Evolutionary conservation across 2,329 filamentous ascomycete species (phyloP).

Genomic region (Ophiostoma populinum): DNA sequence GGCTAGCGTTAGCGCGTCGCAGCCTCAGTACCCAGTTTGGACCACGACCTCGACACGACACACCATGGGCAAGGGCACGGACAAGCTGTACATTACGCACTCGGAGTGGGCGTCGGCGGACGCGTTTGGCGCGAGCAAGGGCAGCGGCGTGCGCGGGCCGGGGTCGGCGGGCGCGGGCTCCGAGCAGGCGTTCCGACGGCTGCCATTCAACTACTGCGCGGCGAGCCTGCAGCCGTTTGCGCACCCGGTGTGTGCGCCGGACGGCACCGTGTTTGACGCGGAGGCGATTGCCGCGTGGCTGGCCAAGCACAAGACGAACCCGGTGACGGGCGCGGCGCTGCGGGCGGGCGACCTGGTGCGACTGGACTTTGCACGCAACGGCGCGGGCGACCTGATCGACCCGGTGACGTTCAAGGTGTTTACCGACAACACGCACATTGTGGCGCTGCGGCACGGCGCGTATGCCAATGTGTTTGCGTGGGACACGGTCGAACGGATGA

Average conservation of each 20-base stretch:
- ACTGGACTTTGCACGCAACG: slow-evolving; percentile 82
- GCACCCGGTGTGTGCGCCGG: slow-evolving; percentile 77
- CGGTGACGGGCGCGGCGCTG: slow-evolving; percentile 65
- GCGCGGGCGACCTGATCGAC: slow-evolving; percentile 70
- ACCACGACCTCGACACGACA: background rate
- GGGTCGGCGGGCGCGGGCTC: too few relatives aligned
- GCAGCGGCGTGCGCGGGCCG: slow-evolving; percentile 24
- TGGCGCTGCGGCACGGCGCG: slow-evolving; percentile 60
- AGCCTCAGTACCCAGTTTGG: background rate
- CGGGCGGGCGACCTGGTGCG: slow-evolving; percentile 73
- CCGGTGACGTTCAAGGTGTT: slow-evolving; percentile 96
- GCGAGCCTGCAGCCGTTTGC: slow-evolving; percentile 89
- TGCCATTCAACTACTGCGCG: slow-evolving; percentile 97
- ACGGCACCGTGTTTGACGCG: slow-evolving; percentile 85
- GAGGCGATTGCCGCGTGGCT: slow-evolving; percentile 91
- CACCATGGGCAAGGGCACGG: slow-evolving; percentile 34
- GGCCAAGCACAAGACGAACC: slow-evolving; percentile 76
- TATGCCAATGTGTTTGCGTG: slow-evolving; percentile 93
- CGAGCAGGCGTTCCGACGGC: slow-evolving; percentile 68
- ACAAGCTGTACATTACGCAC: slow-evolving; percentile 68
- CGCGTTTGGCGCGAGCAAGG: slow-evolving; percentile 67
- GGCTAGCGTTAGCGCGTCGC: too few relatives aligned
- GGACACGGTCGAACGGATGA: slow-evolving; percentile 89
- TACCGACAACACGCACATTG: slow-evolving; percentile 94
- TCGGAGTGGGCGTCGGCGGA: slow-evolving; percentile 92